Conservation (phyloP, 2,329 filamentous ascomycete genomes). For the Beauveria caledonica region DNA sequence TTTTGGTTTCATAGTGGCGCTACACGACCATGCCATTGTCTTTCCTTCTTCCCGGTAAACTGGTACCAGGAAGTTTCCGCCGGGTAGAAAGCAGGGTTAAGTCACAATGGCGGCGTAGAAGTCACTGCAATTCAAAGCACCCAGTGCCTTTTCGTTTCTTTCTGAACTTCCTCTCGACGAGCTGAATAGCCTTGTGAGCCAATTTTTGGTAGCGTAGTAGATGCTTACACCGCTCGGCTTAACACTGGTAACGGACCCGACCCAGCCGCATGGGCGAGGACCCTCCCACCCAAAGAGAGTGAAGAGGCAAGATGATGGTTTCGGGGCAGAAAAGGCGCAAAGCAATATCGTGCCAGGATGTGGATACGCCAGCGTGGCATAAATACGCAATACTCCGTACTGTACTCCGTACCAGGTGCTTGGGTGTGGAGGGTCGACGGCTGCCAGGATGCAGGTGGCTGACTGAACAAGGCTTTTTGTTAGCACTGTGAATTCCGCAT, state of each 20-base stretch:
- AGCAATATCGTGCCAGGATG: background rate
- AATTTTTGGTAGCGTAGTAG: background rate
- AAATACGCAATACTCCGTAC: background rate
- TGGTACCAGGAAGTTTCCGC: background rate
- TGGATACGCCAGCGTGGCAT: slow-evolving; percentile 10
- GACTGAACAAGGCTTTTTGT: too few relatives aligned
- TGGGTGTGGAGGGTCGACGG: background rate
- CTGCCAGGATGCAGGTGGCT: too few relatives aligned
- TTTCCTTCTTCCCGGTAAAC: background rate
- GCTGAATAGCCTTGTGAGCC: background rate
- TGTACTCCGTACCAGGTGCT: background rate
- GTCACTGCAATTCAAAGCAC: slow-evolving; percentile 7
- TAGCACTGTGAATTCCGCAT: too few relatives aligned
- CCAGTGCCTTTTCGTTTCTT: background rate
- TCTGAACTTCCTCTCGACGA: background rate
- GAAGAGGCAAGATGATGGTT: background rate
- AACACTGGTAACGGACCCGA: background rate
- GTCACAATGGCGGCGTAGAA: background rate
- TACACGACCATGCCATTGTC: background rate
- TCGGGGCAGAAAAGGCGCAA: background rate
- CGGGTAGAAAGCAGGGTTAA: background rate
- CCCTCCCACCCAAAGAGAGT: background rate
- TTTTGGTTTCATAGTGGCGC: background rate
- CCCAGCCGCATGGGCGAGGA: background rate
- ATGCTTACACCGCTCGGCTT: background rate